phyloP scores from a whole-genome alignment of 768 basidiomycete species.

The Phanerochaete sordida region DNA sequence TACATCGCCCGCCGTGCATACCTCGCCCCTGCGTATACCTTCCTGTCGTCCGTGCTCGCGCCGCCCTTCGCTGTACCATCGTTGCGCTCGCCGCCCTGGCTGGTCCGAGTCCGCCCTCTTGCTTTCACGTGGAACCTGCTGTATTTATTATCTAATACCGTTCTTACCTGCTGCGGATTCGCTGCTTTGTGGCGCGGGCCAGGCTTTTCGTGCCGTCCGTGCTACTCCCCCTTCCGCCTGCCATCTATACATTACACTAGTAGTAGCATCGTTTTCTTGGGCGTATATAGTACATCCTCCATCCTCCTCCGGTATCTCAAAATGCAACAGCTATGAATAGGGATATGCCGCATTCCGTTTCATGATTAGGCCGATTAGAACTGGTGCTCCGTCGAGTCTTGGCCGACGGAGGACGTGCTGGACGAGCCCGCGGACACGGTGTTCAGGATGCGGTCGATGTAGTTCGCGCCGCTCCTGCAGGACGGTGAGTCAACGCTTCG shows the following conservation, averaged over 20 bases:
- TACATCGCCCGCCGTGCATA: slow-evolving; percentile 2
- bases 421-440: slow-evolving; percentile 87
- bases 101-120: slow-evolving; percentile 5
- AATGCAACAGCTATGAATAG: not conserved
- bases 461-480: slow-evolving; percentile 83
- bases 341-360: not conserved
- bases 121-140: slow-evolving; percentile 11
- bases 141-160: slow-evolving; percentile 3
- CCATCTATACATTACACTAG: not conserved
- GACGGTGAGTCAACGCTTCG: not conserved
- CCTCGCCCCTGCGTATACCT: not conserved
- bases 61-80: not conserved
- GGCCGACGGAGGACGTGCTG: slow-evolving; percentile 77
- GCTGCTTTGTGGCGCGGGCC: not conserved
- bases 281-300: not conserved
- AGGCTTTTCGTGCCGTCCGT: not conserved
- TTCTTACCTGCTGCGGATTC: not conserved
- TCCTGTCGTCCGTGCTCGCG: not conserved
- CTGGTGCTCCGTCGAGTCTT: slow-evolving; percentile 85
- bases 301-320: not conserved
- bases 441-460: slow-evolving; percentile 81
- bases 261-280: not conserved
- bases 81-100: not conserved
- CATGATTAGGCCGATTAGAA: slow-evolving; percentile 43
- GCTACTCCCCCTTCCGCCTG: not conserved